Evolutionary conservation across 176 grass and related monocot species (phyloP).

Genomic region (Triticum timopheevii): DNA sequence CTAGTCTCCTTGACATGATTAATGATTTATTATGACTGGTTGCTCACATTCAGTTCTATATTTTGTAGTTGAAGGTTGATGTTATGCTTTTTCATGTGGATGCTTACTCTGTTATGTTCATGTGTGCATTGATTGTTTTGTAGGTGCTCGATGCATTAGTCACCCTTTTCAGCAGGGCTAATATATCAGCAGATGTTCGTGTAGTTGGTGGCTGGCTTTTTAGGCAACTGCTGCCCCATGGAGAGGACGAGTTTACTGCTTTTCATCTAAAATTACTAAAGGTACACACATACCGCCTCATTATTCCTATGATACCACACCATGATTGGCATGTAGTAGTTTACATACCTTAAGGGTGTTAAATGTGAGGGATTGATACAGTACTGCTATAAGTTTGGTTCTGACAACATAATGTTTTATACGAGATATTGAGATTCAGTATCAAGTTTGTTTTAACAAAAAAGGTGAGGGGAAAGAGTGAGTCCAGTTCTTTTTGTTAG

Average conservation of each 20-base stretch:
- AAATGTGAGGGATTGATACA: background rate
- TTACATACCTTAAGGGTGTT: background rate
- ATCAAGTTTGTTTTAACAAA: background rate
- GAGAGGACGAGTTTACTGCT: constrained; percentile 81
- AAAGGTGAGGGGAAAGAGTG: background rate
- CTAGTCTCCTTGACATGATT: constrained; percentile 24
- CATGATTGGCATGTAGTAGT: background rate
- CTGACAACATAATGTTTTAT: background rate
- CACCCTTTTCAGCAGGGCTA: constrained; percentile 78
- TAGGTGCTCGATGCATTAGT: constrained; percentile 97
- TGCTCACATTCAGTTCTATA: background rate
- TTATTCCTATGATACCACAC: background rate
- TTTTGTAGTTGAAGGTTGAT: constrained; percentile 11
- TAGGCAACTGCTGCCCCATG: constrained; percentile 89
- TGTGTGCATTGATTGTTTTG: constrained; percentile 44
- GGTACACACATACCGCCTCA: constrained; percentile 33
- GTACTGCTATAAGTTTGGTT: background rate
- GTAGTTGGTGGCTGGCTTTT: constrained; percentile 95
- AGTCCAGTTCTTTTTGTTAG: background rate
- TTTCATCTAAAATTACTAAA: constrained; percentile 69
- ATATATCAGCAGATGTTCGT: constrained; percentile 78
- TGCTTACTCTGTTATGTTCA: constrained; percentile 16
- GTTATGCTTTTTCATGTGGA: background rate
- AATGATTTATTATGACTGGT: constrained; percentile 13
- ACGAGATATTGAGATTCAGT: background rate